Evolutionary conservation across 2,329 filamentous ascomycete genomes (phyloP).

Genomic region (Incumbomyces delicatus): DNA sequence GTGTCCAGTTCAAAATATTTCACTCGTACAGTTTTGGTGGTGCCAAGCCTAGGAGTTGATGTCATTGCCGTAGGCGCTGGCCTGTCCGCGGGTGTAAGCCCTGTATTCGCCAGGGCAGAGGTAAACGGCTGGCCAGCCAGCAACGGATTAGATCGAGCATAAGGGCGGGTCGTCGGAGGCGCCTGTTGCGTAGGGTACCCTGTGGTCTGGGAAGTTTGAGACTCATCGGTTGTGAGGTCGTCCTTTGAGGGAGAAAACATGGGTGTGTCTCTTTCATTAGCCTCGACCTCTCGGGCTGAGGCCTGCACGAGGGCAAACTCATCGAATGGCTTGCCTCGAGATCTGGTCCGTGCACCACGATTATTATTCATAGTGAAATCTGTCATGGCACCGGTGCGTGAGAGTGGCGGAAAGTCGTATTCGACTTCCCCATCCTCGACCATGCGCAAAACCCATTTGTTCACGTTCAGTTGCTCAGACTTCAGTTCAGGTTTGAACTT

Average conservation of each 20-base stretch:
- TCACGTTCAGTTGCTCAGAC: constrained; percentile 46
- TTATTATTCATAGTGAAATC: constrained; percentile 62
- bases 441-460: constrained; percentile 57
- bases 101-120: constrained; percentile 36
- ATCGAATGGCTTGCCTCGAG: constrained; percentile 55
- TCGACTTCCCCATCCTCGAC: constrained; percentile 59
- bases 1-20: constrained; percentile 53
- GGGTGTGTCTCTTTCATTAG: constrained; percentile 50
- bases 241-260: constrained; percentile 33
- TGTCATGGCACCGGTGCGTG: constrained; percentile 46
- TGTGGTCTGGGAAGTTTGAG: constrained; percentile 7
- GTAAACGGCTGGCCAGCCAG: constrained; percentile 34
- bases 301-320: constrained; percentile 58
- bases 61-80: constrained; percentile 34
- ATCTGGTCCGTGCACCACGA: constrained; percentile 46
- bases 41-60: constrained; percentile 46
- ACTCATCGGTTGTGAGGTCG: constrained; percentile 20
- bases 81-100: constrained; percentile 37
- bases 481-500: constrained; percentile 44
- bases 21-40: constrained; percentile 49
- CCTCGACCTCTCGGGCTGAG: constrained; percentile 43
- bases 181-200: not conserved
- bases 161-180: constrained; percentile 11
- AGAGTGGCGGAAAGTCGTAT: constrained; percentile 54
- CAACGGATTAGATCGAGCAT: constrained; percentile 31